A percentile compares a stretch with the other conserved stretches of the same genome.
phyloP scores from a whole-genome alignment of 768 basidiomycete genomes.

The Agaricus subrufescens region DNA sequence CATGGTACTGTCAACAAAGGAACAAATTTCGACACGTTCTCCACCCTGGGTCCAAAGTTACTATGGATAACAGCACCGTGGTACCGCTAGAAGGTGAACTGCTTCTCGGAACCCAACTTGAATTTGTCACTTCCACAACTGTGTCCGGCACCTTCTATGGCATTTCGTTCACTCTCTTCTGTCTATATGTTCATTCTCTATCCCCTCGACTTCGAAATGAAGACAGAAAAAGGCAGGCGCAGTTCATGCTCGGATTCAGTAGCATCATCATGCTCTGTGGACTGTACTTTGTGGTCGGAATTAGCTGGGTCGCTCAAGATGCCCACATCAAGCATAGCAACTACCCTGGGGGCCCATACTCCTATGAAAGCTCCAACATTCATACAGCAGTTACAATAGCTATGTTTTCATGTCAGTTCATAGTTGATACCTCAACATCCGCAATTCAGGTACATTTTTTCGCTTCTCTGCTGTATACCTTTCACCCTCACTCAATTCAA shows the following conservation, averaged over 20 bases:
- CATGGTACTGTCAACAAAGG: too few relatives aligned
- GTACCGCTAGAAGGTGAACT: too few relatives aligned
- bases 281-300: not conserved
- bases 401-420: not conserved
- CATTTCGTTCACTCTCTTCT: not conserved
- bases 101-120: not conserved
- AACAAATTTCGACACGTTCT: too few relatives aligned
- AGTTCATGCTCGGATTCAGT: not conserved
- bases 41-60: too few relatives aligned
- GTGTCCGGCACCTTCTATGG: not conserved
- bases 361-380: not conserved
- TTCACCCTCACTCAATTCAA: not conserved
- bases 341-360: not conserved
- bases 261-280: not conserved
- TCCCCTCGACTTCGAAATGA: not conserved
- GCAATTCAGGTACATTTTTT: not conserved
- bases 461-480: not conserved
- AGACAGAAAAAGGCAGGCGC: not conserved
- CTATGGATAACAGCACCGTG: too few relatives aligned
- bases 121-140: not conserved
- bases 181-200: not conserved
- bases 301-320: not conserved
- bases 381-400: not conserved
- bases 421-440: not conserved
- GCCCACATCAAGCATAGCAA: not conserved